phyloP scores from a whole-genome alignment of 345 rosid genomes.

The Tarenaya hassleriana region DNA sequence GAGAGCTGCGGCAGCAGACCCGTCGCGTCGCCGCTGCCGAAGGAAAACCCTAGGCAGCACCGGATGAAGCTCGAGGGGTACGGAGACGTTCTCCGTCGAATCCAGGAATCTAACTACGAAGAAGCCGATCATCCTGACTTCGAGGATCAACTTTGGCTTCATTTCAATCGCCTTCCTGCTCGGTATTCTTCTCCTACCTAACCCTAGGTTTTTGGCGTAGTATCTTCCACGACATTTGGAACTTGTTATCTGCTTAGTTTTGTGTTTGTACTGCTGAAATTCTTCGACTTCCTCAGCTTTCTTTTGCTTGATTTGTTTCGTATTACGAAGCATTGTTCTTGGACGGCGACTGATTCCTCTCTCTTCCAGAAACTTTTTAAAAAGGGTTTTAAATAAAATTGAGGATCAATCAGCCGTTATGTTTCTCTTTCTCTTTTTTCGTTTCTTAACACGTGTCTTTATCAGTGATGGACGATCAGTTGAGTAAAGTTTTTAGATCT shows the following conservation, averaged over 20 bases:
- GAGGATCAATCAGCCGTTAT: neutral
- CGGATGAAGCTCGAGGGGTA: conserved; percentile 84
- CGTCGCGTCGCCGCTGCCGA: conserved; percentile 42
- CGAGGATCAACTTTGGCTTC: conserved; percentile 95
- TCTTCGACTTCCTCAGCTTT: neutral
- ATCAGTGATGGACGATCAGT: neutral
- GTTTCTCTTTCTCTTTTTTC: too few relatives aligned
- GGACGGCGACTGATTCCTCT: neutral
- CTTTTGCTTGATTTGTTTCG: neutral
- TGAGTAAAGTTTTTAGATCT: neutral
- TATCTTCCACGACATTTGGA: neutral
- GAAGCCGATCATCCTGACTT: conserved; percentile 71
- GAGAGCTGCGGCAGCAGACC: conserved; percentile 89
- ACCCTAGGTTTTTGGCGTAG: conserved; percentile 8
- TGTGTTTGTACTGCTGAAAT: neutral
- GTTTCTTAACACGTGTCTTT: neutral
- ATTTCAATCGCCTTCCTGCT: conserved; percentile 95
- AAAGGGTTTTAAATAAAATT: neutral
- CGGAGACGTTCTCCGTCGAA: conserved; percentile 63
- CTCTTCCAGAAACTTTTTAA: neutral
- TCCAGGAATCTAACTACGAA: conserved; percentile 61
- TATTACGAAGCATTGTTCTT: neutral
- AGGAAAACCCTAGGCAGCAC: conserved; percentile 55
- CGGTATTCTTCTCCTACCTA: conserved; percentile 34
- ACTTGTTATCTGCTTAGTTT: neutral